Evolutionary conservation across 768 basidiomycete genomes (phyloP).

Genomic region (Myochromella boudieri): DNA sequence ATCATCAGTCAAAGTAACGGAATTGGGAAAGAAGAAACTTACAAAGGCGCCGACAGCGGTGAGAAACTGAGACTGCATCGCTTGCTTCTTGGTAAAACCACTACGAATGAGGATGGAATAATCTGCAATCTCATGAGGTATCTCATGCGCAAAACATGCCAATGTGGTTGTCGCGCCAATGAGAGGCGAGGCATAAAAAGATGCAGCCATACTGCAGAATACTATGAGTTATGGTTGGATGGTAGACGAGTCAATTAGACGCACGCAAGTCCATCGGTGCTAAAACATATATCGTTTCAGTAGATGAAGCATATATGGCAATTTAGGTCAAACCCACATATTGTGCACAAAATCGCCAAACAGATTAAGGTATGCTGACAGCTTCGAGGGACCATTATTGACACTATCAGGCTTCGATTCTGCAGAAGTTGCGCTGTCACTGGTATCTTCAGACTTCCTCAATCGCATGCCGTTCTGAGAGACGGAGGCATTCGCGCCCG

Average conservation of each 20-base stretch:
- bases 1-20: constrained; percentile 15
- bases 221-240: neutral
- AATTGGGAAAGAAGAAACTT: constrained; percentile 34
- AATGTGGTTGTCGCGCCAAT: constrained; percentile 95
- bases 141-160: constrained; percentile 93
- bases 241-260: constrained; percentile 5
- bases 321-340: constrained; percentile 53
- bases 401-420: constrained; percentile 23
- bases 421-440: constrained; percentile 19
- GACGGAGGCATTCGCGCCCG: constrained; percentile 43
- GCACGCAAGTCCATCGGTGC: constrained; percentile 91
- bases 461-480: constrained; percentile 49
- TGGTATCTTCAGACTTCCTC: constrained; percentile 39
- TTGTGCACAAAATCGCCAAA: constrained; percentile 95
- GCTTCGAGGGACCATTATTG: constrained; percentile 64
- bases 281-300: constrained; percentile 30
- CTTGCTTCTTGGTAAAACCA: constrained; percentile 88
- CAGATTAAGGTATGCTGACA: constrained; percentile 90
- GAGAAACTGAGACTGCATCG: constrained; percentile 91
- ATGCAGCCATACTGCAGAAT: constrained; percentile 78
- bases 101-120: constrained; percentile 91
- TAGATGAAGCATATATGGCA: constrained; percentile 7
- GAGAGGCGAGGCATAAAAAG: constrained; percentile 94
- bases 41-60: constrained; percentile 93
- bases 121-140: constrained; percentile 96